Evolutionary conservation across 2,329 filamentous ascomycete species (phyloP).

Genomic region (Penicillium sp.): DNA sequence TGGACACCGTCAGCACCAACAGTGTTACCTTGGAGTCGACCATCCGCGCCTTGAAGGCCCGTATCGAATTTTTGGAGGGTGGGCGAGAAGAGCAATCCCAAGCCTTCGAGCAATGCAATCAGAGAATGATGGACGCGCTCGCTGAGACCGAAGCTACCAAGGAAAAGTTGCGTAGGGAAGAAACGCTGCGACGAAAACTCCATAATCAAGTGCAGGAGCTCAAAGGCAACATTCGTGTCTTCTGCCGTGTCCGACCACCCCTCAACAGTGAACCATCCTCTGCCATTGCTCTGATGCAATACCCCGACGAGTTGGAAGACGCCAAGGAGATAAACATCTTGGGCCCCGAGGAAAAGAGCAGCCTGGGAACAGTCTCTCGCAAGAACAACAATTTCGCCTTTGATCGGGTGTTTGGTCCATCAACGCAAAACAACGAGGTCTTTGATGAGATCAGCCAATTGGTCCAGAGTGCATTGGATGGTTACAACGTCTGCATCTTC

Average conservation of each 20-base stretch:
- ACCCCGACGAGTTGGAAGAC: conserved; percentile 79
- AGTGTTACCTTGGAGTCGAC: conserved; percentile 74
- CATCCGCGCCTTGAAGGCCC: conserved; percentile 75
- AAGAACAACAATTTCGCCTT: conserved; percentile 89
- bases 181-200: conserved; percentile 85
- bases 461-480: conserved; percentile 93
- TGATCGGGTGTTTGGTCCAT: conserved; percentile 86
- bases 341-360: conserved; percentile 83
- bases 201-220: conserved; percentile 98
- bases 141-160: conserved; percentile 71
- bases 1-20: conserved; percentile 66
- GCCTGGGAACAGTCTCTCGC: conserved; percentile 74
- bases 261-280: conserved; percentile 63
- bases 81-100: conserved; percentile 88
- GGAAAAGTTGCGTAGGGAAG: conserved; percentile 86
- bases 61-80: conserved; percentile 88
- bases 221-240: conserved; percentile 97
- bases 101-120: conserved; percentile 80
- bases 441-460: conserved; percentile 97
- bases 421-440: conserved; percentile 78
- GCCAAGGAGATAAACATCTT: conserved; percentile 84
- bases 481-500: conserved; percentile 98
- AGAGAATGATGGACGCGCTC: conserved; percentile 78
- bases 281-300: conserved; percentile 74
- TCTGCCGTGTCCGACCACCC: conserved; percentile 89